Base-by-base conservation (phyloP, 2,329 filamentous ascomycete genomes). In the Xylaria sp. region DNA sequence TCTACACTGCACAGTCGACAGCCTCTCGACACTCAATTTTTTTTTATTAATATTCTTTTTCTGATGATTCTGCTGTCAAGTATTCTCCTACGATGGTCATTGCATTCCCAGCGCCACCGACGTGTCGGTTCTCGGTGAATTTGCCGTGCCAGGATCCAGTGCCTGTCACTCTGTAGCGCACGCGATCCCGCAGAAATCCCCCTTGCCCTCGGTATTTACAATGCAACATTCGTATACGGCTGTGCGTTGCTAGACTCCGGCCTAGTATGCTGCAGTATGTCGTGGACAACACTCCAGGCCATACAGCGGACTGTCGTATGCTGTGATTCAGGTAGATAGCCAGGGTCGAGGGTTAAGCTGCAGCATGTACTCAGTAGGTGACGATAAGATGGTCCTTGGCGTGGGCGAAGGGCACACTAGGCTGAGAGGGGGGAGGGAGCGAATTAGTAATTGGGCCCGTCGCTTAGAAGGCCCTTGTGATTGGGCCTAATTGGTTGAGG, bases 361-460 rank as follows among this genome's bases (percentile, higher is more conserved):
- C 33, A 53, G 14, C 43, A 37, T 14, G 52, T 11, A 25, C 7
- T n/a, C 9, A 2, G 17, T 19, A 47, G 45, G 38, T 14, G 51
- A n/a, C 50, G 57, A 64, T 64, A 64, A 64, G 61, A 57, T 46
- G 57, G 31, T 42, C n/a, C 55, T 63, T 63, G 56, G 42, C 42
- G 37, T 50, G 46, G 53, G 42, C 17, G 46, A 47, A 31, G 11
- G 19, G 12, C 23, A 23, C n/a, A 47, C 21, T 49, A 38, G 21
- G 47, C 21, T 31, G 11, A 31, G 28, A 37, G 54, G 43, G 50
- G 40, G 12, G 35, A 43, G 46, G n/a, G 51, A 40, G 57, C 38
- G 46, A 60, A 60, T 60, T 57, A 53, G 57, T 60, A 53, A 63
- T 49, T 21, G 12, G 9, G 40, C 14, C 19, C 0, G 37, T 55